These are phyloP conservation scores for Populus hybrid DNA, from an alignment of 441 rosid species.

Conservation along the genomic window DNA sequence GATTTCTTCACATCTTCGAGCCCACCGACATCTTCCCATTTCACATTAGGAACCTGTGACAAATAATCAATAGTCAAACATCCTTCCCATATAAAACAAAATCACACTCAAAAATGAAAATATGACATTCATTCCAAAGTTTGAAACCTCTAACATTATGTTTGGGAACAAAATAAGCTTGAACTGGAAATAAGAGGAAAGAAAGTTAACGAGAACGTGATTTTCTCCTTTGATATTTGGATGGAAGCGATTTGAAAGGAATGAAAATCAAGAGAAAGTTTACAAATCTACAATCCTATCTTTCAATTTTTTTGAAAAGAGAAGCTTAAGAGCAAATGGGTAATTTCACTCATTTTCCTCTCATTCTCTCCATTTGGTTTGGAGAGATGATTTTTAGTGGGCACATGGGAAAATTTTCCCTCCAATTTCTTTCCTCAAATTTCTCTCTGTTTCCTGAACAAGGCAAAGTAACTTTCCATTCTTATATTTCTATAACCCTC, in stretches of 20 bases:
- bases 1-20: slow-evolving; percentile 95
- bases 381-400: not conserved
- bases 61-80: slow-evolving; percentile 15
- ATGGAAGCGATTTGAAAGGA: too few relatives aligned
- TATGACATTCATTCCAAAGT: slow-evolving; percentile 6
- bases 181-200: not conserved
- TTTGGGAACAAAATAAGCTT: not conserved
- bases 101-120: not conserved
- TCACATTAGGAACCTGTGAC: slow-evolving; percentile 83
- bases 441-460: not conserved
- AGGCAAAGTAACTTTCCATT: not conserved
- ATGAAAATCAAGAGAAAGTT: not conserved
- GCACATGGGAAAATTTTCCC: not conserved
- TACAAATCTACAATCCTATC: not conserved
- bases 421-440: not conserved
- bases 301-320: not conserved
- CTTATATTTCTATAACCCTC: not conserved
- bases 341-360: not conserved
- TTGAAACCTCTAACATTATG: not conserved
- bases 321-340: not conserved
- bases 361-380: not conserved
- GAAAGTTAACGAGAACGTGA: not conserved
- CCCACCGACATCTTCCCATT: slow-evolving; percentile 99
- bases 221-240: not conserved
- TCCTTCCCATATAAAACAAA: not conserved